phyloP scores from a whole-genome alignment of 1,284 basidiomycete species.

The Ceraceosorus bombacis region DNA sequence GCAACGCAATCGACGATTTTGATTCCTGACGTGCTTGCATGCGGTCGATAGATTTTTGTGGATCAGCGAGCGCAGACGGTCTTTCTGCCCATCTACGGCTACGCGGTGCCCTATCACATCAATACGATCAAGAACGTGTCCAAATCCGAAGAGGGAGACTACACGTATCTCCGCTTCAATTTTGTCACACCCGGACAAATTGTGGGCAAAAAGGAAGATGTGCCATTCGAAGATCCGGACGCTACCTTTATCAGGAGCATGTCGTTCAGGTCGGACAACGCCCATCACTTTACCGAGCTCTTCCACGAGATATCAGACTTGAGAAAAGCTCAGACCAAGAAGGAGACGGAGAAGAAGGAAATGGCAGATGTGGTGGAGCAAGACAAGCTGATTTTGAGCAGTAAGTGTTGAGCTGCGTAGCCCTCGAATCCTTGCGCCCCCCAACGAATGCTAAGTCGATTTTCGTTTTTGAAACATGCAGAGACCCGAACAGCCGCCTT shows the following conservation, averaged over 20 bases:
- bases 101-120: slow-evolving; percentile 94
- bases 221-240: slow-evolving; percentile 96
- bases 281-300: slow-evolving; percentile 77
- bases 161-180: slow-evolving; percentile 90
- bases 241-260: slow-evolving; percentile 93
- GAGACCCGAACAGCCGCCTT: slow-evolving; percentile 52
- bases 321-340: slow-evolving; percentile 93
- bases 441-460: too few relatives aligned
- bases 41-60: slow-evolving; percentile 61
- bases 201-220: slow-evolving; percentile 97
- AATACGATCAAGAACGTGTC: slow-evolving; percentile 96
- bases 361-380: slow-evolving; percentile 97
- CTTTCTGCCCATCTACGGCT: slow-evolving; percentile 86
- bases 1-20: neutral
- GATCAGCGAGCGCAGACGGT: slow-evolving; percentile 85
- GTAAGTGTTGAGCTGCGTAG: too few relatives aligned
- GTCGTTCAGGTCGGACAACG: slow-evolving; percentile 84
- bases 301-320: slow-evolving; percentile 87
- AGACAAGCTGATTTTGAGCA: slow-evolving; percentile 54
- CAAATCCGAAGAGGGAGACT: slow-evolving; percentile 94
- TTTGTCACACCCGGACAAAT: slow-evolving; percentile 98
- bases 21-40: slow-evolving; percentile 45
- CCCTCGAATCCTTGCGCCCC: too few relatives aligned
- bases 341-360: slow-evolving; percentile 94
- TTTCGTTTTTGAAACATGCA: slow-evolving; percentile 3